Percentiles rank a stretch among this genome's conserved stretches.
phyloP scores from a whole-genome alignment of 2,329 filamentous ascomycete species.

The Plenodomus tracheiphilus region DNA sequence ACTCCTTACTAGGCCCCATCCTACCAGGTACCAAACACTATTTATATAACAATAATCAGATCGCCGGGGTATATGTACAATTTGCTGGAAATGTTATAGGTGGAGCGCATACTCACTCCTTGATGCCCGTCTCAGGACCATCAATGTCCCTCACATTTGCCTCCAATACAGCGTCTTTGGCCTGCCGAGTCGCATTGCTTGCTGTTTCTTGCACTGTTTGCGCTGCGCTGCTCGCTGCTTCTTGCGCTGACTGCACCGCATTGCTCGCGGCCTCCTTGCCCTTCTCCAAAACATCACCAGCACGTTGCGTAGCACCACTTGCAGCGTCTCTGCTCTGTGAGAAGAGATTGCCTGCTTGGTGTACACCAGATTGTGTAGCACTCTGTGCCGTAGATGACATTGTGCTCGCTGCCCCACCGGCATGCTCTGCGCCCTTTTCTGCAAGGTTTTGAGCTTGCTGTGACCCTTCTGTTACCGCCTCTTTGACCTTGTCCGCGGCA shows the following conservation, averaged over 20 bases:
- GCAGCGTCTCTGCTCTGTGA: slow-evolving; percentile 12
- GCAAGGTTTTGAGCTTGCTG: slow-evolving; percentile 30
- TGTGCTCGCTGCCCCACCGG: slow-evolving; percentile 1
- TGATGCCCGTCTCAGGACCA: slow-evolving; percentile 15
- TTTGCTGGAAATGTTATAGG: slow-evolving; percentile 2
- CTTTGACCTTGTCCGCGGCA: slow-evolving; percentile 30
- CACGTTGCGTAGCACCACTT: slow-evolving; percentile 12
- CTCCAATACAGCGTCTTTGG: slow-evolving; percentile 20
- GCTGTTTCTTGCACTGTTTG: slow-evolving; percentile 25
- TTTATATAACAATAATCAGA: neutral
- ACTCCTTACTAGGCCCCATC: neutral
- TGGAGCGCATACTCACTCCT: slow-evolving; percentile 12
- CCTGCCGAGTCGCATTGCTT: slow-evolving; percentile 11
- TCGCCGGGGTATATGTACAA: slow-evolving; percentile 18
- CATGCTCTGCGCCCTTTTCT: slow-evolving; percentile 32
- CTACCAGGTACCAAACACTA: neutral
- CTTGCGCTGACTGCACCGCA: slow-evolving; percentile 12
- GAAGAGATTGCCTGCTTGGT: slow-evolving; percentile 9
- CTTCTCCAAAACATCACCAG: slow-evolving; percentile 25
- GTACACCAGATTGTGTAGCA: slow-evolving; percentile 5
- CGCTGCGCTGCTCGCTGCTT: neutral
- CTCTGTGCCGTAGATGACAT: neutral
- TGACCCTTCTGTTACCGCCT: slow-evolving; percentile 27
- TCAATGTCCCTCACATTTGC: slow-evolving; percentile 21
- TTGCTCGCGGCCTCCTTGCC: slow-evolving; percentile 21